Evolutionary conservation across 345 rosid species (phyloP).

Genomic region (Eucalyptus globulus): DNA sequence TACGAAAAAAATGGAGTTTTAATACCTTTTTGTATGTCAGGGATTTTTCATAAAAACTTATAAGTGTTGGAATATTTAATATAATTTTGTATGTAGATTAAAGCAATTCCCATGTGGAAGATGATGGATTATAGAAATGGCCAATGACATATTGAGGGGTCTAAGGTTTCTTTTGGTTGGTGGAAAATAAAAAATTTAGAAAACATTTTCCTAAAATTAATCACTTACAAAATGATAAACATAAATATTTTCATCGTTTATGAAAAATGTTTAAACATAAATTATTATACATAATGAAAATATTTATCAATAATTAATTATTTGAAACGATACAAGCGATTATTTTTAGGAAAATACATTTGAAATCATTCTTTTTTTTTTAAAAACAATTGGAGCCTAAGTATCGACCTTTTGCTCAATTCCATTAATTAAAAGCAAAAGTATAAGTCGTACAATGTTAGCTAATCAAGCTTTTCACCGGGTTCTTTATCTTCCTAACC

Average conservation of each 20-base stretch:
- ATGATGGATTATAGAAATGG: not conserved
- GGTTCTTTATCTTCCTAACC: not conserved
- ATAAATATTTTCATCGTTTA: not conserved
- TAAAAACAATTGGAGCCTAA: not conserved
- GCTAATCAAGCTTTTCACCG: not conserved
- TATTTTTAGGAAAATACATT: not conserved
- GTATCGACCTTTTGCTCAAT: not conserved
- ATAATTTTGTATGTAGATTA: not conserved
- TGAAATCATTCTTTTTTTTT: not conserved
- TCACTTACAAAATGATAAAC: not conserved
- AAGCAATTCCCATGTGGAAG: not conserved
- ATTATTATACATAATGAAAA: not conserved
- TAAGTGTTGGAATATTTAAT: not conserved
- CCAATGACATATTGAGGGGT: not conserved
- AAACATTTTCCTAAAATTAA: not conserved
- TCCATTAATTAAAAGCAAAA: not conserved
- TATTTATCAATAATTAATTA: not conserved
- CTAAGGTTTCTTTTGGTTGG: not conserved
- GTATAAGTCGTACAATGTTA: not conserved
- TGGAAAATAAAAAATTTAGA: not conserved
- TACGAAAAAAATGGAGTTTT: not conserved
- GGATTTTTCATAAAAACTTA: not conserved
- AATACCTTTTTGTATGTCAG: not conserved
- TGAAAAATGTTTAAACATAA: not conserved
- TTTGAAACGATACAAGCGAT: not conserved